These are phyloP conservation scores for Magnusiomyces fungicola DNA, from an alignment of 1,139 yeast species.

Conservation along the genomic window DNA sequence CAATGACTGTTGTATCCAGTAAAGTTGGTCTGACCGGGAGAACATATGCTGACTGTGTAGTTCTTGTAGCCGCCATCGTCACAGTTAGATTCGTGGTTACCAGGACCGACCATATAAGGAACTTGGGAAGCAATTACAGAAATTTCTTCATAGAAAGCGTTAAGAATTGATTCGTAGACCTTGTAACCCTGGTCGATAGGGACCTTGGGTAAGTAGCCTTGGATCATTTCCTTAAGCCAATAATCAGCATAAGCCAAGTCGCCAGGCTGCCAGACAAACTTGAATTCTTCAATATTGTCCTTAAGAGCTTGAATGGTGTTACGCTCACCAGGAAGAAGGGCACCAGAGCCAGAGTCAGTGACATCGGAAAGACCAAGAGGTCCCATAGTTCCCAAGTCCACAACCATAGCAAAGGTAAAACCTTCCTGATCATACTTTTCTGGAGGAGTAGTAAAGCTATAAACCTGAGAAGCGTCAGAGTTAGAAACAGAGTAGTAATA, in stretches of 20 bases:
- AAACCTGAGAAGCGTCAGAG: conserved; percentile 6
- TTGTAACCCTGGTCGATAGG: conserved; percentile 15
- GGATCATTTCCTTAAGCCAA: conserved; percentile 24
- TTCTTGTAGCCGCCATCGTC: conserved; percentile 24
- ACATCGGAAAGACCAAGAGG: conserved; percentile 21
- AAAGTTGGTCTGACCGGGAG: conserved; percentile 23
- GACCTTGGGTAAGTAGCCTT: conserved; percentile 19
- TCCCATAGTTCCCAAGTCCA: conserved; percentile 28
- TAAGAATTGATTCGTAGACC: conserved; percentile 22
- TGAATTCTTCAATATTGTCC: conserved; percentile 19
- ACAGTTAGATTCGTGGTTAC: conserved; percentile 29
- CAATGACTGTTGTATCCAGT: conserved; percentile 24
- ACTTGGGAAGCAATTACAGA: conserved; percentile 20
- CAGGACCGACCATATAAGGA: conserved; percentile 30
- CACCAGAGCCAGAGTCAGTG: conserved; percentile 17
- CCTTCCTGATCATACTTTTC: conserved; percentile 16
- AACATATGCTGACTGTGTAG: conserved; percentile 20
- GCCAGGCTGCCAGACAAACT: conserved; percentile 28
- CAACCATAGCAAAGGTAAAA: conserved; percentile 24
- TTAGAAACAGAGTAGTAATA: conserved; percentile 25
- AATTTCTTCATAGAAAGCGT: conserved; percentile 24
- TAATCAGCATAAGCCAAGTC: conserved; percentile 30
- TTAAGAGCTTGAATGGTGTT: conserved; percentile 25
- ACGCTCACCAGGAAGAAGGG: conserved; percentile 18
- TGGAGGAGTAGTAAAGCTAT: conserved; percentile 23